These are phyloP conservation scores for Barnettozyma vustinii DNA, from an alignment of 805 yeast genomes.

Conservation along the genomic window DNA sequence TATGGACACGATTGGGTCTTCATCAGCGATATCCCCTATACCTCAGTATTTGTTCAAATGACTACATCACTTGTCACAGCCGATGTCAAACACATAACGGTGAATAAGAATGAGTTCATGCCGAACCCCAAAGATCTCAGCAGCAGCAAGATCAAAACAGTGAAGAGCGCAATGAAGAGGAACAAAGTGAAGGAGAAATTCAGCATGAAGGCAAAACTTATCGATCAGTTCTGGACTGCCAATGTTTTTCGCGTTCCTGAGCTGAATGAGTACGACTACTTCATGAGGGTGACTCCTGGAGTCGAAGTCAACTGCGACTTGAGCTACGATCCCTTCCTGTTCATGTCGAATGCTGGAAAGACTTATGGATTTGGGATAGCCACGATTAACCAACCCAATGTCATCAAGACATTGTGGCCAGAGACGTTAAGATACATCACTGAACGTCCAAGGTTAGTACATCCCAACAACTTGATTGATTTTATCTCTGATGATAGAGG, in stretches of 20 bases:
- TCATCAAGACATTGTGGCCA: slow-evolving; percentile 76
- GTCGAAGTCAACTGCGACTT: slow-evolving; percentile 41
- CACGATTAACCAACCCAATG: slow-evolving; percentile 57
- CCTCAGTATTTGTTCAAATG: slow-evolving; percentile 41
- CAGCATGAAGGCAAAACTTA: slow-evolving; percentile 48
- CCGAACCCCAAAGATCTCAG: slow-evolving; percentile 54
- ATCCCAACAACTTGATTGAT: slow-evolving; percentile 57
- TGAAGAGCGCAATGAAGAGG: slow-evolving; percentile 36
- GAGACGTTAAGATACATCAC: slow-evolving; percentile 60
- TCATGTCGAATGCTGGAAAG: slow-evolving; percentile 47
- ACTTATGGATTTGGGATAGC: slow-evolving; percentile 64
- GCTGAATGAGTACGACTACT: slow-evolving; percentile 42
- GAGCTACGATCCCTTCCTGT: slow-evolving; percentile 41
- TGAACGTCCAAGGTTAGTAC: slow-evolving; percentile 52
- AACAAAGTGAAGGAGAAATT: slow-evolving; percentile 33
- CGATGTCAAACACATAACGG: slow-evolving; percentile 49
- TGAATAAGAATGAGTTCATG: slow-evolving; percentile 46
- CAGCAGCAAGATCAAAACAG: slow-evolving; percentile 34
- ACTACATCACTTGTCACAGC: slow-evolving; percentile 48
- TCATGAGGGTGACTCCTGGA: slow-evolving; percentile 47
- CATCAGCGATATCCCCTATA: slow-evolving; percentile 58
- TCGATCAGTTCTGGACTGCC: slow-evolving; percentile 43
- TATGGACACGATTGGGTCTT: slow-evolving; percentile 74
- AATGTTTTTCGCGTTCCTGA: slow-evolving; percentile 40
- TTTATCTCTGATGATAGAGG: slow-evolving; percentile 72